phyloP scores from a whole-genome alignment of 2,329 filamentous ascomycete genomes.

The Colletotrichum sidae region DNA sequence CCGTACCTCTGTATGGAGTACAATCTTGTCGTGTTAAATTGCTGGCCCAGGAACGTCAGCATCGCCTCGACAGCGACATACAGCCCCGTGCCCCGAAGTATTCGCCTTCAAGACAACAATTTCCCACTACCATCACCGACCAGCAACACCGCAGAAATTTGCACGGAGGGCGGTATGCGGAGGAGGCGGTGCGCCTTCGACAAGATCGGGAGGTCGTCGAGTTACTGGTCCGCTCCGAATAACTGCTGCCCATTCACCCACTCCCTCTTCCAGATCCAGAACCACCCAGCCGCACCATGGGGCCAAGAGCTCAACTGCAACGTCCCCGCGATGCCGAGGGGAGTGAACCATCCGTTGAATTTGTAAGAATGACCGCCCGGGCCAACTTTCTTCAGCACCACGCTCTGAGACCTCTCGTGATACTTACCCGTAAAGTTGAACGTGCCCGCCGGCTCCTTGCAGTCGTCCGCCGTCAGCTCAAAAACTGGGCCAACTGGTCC shows the following conservation, averaged over 20 bases:
- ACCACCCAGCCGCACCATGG: background rate
- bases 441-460: background rate
- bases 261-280: constrained; percentile 19
- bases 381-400: background rate
- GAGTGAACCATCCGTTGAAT: constrained; percentile 10
- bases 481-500: background rate
- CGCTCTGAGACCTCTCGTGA: background rate
- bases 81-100: too few relatives aligned
- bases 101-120: too few relatives aligned
- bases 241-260: background rate
- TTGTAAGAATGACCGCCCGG: background rate
- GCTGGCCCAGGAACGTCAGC: too few relatives aligned
- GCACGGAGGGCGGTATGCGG: background rate
- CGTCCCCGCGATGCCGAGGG: background rate
- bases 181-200: background rate
- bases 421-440: background rate
- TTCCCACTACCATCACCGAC: too few relatives aligned
- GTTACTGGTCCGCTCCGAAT: too few relatives aligned
- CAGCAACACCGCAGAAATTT: too few relatives aligned
- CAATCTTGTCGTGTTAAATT: too few relatives aligned
- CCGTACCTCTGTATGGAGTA: too few relatives aligned
- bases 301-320: background rate
- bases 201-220: background rate
- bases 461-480: background rate
- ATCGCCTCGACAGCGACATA: too few relatives aligned